These are phyloP conservation scores for Penicillium bovifimosum DNA, from an alignment of 495 filamentous ascomycete species.

Conservation along the genomic window DNA sequence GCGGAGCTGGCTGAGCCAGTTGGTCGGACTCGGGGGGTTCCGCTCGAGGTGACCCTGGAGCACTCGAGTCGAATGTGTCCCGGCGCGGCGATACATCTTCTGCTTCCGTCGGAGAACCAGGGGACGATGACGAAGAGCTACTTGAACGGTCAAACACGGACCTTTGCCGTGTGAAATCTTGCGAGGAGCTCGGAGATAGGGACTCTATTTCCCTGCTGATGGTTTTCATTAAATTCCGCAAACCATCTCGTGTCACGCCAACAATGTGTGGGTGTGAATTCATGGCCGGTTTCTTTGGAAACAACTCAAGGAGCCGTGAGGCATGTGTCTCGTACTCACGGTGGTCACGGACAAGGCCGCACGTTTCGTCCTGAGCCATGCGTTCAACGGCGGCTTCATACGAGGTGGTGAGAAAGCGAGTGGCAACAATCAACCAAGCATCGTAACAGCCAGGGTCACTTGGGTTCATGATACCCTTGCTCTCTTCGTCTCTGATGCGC, in stretches of 20 bases:
- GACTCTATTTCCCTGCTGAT: conserved; percentile 56
- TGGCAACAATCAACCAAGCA: conserved; percentile 61
- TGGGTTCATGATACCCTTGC: conserved; percentile 23
- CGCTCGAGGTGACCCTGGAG: conserved; percentile 21
- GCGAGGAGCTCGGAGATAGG: conserved; percentile 46
- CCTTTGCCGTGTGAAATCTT: conserved; percentile 45
- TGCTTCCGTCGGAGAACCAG: conserved; percentile 34
- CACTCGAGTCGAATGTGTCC: conserved; percentile 32
- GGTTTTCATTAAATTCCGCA: conserved; percentile 44
- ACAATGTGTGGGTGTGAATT: conserved; percentile 21
- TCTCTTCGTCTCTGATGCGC: conserved; percentile 47
- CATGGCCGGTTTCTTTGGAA: conserved; percentile 31
- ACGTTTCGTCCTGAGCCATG: conserved; percentile 49
- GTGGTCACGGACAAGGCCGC: conserved; percentile 66
- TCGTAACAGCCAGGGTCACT: conserved; percentile 32
- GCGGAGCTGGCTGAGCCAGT: conserved; percentile 16
- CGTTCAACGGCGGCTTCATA: conserved; percentile 56
- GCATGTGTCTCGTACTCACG: conserved; percentile 66
- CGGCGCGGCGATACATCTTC: conserved; percentile 32
- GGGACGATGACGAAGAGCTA: conserved; percentile 52
- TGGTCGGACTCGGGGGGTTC: conserved; percentile 38
- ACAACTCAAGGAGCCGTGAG: conserved; percentile 43
- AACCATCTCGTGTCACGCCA: conserved; percentile 37
- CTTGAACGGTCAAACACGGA: conserved; percentile 72
- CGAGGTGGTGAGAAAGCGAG: conserved; percentile 54